Percentiles rank a stretch among this genome's conserved stretches.
phyloP scores from a whole-genome alignment of 2,329 filamentous ascomycete genomes.

The Rugonectria rugulosa region DNA sequence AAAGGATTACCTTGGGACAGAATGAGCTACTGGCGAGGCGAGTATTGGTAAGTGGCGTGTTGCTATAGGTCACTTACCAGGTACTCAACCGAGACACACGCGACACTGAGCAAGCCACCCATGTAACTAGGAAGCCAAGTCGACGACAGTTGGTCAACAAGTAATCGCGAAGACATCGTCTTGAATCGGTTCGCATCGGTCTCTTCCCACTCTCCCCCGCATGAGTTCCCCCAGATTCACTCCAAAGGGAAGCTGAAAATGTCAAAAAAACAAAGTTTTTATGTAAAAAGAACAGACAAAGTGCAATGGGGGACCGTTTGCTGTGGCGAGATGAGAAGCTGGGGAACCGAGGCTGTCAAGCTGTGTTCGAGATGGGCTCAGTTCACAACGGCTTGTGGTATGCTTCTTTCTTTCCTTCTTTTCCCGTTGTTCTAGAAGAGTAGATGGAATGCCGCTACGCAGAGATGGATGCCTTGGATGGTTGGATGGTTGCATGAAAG shows the following conservation, averaged over 20 bases:
- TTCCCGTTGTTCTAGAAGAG: too few species aligned
- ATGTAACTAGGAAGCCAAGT: too few species aligned
- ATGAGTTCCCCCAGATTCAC: neutral
- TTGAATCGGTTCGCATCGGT: conserved; percentile 7
- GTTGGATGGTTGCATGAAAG: too few species aligned
- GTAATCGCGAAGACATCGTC: neutral
- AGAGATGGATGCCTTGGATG: too few species aligned
- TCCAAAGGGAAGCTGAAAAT: conserved; percentile 3
- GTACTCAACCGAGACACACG: neutral
- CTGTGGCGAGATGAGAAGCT: neutral
- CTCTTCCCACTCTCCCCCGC: neutral
- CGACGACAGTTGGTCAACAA: too few species aligned
- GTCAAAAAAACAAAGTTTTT: neutral
- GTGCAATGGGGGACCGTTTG: neutral
- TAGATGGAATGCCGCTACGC: too few species aligned
- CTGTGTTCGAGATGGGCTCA: too few species aligned
- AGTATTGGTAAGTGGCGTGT: neutral
- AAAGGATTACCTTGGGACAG: neutral
- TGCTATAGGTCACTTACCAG: neutral
- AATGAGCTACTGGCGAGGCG: neutral
- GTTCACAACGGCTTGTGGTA: too few species aligned
- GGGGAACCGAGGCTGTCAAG: too few species aligned
- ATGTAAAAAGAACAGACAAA: neutral
- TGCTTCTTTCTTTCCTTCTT: too few species aligned
- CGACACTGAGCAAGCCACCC: too few species aligned